Base-by-base conservation (phyloP, 208 protist species). In the Angomonas deanei region DNA sequence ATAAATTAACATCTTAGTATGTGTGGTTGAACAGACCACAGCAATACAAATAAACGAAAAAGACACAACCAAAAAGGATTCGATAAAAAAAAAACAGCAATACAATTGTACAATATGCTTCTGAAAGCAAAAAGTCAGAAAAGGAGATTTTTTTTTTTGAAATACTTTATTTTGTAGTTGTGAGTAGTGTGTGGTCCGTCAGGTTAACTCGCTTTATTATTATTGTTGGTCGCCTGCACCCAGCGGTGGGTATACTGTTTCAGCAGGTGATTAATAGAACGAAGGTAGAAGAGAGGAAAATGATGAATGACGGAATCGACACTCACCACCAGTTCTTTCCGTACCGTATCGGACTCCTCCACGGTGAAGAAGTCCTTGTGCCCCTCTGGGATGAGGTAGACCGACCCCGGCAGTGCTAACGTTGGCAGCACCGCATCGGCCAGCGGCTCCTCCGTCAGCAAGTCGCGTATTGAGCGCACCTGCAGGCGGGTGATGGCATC, bases 401-500 rank as follows among this genome's bases (percentile, higher is more conserved):
- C 4, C 0, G 50, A 17, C 2, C 72, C 77, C 4, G 77, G 72
- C 28, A 76, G 33, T 10, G 64, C 55, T 17, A 79, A 58, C 27
- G 54, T 61, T 2, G 68, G 72, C 52, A 83, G 32, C 10, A 38
- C 60, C 5, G 38, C 61, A 21, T 82, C 72, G 0, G 77, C 48
- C 3, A 63, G 38, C 50, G 2, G 26, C 28, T n/a, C 27, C 50
- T 15, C 28, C 50, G 28, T n/a, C 24, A 76, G 61, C 11, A 75
- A 63, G 13, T 79, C 67, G 26, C 38, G 71, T 28, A 93, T 23
- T 23, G 82, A 61, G 24, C 78, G 70, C 28, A 80, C 53, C 64
- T 94, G 84, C 26, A 94, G 70, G 1, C 88, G 74, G 23, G 69
- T 55, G 19, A 92, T 54, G 1, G 68, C 33, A 57, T 94, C 88